Percentiles rank a stretch among this genome's conserved stretches.
phyloP scores from a whole-genome alignment of 352 stramenopile genomes.

The Phytophthora capsici region DNA sequence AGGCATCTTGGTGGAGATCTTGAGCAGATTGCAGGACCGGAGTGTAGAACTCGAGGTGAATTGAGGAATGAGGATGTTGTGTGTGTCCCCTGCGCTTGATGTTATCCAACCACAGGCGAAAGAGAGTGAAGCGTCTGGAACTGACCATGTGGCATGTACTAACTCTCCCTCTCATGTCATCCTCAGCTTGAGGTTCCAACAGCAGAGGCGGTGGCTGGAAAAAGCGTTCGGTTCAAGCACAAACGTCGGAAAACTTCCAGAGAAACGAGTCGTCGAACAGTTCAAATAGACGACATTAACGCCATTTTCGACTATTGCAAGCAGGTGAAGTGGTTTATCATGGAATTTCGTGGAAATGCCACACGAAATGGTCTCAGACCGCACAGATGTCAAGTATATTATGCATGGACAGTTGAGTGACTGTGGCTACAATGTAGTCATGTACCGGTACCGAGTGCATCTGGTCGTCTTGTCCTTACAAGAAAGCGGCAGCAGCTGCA shows the following conservation, averaged over 20 bases:
- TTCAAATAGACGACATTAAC: neutral
- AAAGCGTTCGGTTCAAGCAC: neutral
- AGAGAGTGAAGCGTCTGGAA: slow-evolving; percentile 11
- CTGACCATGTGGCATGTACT: slow-evolving; percentile 20
- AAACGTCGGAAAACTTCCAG: neutral
- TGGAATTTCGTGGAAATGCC: neutral
- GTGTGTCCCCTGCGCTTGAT: neutral
- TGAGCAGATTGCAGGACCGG: slow-evolving; percentile 6
- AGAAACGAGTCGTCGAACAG: neutral
- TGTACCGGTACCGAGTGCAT: neutral
- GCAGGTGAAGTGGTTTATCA: too few relatives aligned
- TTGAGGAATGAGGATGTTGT: slow-evolving; percentile 17
- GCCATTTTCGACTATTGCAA: too few relatives aligned
- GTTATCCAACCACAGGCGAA: slow-evolving; percentile 6
- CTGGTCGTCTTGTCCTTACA: slow-evolving; percentile 13
- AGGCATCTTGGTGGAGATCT: slow-evolving; percentile 21
- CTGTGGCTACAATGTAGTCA: too few relatives aligned
- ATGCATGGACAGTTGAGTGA: neutral
- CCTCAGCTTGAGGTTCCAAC: neutral
- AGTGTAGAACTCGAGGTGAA: slow-evolving; percentile 19
- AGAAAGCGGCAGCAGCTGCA: slow-evolving; percentile 10
- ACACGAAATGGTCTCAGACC: neutral
- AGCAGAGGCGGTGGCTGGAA: slow-evolving; percentile 4
- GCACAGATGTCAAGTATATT: neutral
- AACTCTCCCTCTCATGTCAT: slow-evolving; percentile 7